A percentile compares a stretch with the other conserved stretches of the same genome.
Evolutionary conservation across 805 yeast genomes (phyloP).

Genomic region (Saturnispora galanensis): DNA sequence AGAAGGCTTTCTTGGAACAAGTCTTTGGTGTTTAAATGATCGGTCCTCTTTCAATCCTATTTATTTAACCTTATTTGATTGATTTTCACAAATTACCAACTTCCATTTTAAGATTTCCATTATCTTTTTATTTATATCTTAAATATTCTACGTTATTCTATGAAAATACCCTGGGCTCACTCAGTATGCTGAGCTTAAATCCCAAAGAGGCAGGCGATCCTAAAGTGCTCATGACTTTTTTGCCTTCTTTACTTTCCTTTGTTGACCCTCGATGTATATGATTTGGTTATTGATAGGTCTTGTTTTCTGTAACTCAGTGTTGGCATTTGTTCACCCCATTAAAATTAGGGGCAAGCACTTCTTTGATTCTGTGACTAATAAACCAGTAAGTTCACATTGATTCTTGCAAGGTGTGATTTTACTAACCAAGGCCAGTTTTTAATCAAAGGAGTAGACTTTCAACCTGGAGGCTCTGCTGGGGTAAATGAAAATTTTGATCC

Average conservation of each 20-base stretch:
- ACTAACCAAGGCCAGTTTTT: conserved; percentile 45
- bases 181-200: too few relatives aligned
- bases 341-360: conserved; percentile 61
- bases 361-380: conserved; percentile 60
- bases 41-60: not conserved
- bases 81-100: too few relatives aligned
- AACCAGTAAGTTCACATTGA: conserved; percentile 43
- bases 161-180: too few relatives aligned
- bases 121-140: conserved; percentile 1
- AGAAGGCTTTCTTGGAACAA: conserved; percentile 73
- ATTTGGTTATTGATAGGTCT: not conserved
- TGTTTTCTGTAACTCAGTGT: not conserved
- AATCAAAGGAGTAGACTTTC: conserved; percentile 90
- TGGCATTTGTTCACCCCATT: conserved; percentile 43
- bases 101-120: not conserved
- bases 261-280: not conserved
- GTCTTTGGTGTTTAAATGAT: conserved; percentile 37
- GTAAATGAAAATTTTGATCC: conserved; percentile 53
- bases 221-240: not conserved
- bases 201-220: too few relatives aligned
- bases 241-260: not conserved
- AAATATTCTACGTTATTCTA: not conserved
- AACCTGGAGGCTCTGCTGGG: conserved; percentile 72
- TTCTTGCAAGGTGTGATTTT: not conserved
- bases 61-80: not conserved